These are phyloP conservation scores for Penicillium bovifimosum DNA, from an alignment of 495 filamentous ascomycete genomes.

Conservation along the genomic window DNA sequence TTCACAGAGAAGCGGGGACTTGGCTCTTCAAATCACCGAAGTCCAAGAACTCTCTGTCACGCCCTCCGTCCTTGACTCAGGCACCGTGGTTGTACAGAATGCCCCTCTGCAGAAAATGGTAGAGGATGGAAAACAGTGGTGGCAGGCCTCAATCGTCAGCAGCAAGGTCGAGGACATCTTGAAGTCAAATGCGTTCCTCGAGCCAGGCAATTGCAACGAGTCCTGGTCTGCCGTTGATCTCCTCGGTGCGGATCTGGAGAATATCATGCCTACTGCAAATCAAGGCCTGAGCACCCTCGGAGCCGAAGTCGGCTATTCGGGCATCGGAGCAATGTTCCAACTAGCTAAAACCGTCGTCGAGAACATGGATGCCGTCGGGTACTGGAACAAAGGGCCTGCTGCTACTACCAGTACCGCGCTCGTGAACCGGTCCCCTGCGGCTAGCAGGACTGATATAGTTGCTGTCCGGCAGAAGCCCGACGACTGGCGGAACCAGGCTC, in stretches of 20 bases:
- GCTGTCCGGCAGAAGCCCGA: background rate
- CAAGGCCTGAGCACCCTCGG: background rate
- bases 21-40: conserved; percentile 38
- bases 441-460: background rate
- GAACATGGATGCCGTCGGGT: conserved; percentile 36
- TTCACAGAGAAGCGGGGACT: conserved; percentile 14
- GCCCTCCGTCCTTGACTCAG: conserved; percentile 4
- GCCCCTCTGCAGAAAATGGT: conserved; percentile 24
- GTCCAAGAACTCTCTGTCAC: conserved; percentile 33
- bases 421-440: too few relatives aligned
- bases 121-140: conserved; percentile 37
- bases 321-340: conserved; percentile 28
- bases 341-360: conserved; percentile 28
- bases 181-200: conserved; percentile 24
- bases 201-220: conserved; percentile 28
- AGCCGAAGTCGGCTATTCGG: conserved; percentile 22
- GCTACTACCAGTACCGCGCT: background rate
- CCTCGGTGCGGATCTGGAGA: background rate
- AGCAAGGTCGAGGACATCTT: conserved; percentile 23
- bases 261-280: background rate
- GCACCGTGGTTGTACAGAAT: conserved; percentile 21
- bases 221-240: background rate
- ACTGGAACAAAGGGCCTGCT: conserved; percentile 20
- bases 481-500: background rate
- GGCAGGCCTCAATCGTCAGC: conserved; percentile 36